Percentiles rank a stretch among this genome's conserved stretches.
These are phyloP conservation scores for Acanthamoeba lenticulata DNA, from an alignment of 208 protist species.

Conservation along the genomic window DNA sequence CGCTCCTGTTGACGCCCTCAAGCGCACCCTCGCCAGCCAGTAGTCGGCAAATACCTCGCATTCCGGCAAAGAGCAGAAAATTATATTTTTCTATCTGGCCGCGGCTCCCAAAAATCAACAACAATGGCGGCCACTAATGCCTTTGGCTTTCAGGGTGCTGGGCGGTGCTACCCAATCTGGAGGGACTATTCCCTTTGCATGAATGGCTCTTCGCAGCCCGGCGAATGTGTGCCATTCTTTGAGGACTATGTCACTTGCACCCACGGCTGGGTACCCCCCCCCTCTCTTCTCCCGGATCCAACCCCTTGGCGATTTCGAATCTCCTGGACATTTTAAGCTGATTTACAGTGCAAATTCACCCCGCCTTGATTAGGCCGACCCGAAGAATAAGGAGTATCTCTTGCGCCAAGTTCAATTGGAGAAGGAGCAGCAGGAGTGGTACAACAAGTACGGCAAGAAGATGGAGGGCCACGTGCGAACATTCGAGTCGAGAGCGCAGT, in stretches of 20 bases:
- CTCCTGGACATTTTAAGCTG: neutral
- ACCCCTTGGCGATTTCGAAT: neutral
- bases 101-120: neutral
- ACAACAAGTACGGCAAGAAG: neutral
- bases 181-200: neutral
- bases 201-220: neutral
- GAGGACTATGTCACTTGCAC: neutral
- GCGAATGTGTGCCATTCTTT: neutral
- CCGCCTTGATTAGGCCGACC: neutral
- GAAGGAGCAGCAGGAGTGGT: neutral
- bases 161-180: slow-evolving; percentile 20
- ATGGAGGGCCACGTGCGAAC: neutral
- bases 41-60: neutral
- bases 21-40: neutral
- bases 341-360: neutral
- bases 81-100: neutral
- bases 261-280: neutral
- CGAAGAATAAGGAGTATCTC: neutral
- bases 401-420: neutral
- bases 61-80: neutral
- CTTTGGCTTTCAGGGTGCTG: neutral
- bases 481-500: neutral
- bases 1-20: neutral
- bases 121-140: neutral
- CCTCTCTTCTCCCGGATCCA: neutral